Base-by-base conservation (phyloP, 768 basidiomycete genomes). In the Bullera alba region DNA sequence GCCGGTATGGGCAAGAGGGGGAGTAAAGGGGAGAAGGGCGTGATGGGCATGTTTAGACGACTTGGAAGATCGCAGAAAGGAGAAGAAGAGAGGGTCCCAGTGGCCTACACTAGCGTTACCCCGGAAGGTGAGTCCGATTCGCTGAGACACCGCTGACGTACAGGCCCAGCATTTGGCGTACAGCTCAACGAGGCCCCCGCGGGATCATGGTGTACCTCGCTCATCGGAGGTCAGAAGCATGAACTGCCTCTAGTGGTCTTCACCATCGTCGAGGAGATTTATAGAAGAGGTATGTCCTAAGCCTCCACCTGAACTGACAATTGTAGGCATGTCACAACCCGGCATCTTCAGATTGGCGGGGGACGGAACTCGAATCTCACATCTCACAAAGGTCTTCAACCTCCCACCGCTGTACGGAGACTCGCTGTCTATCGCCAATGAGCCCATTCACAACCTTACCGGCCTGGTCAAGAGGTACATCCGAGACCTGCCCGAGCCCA, bases 401-500 rank as follows among this genome's bases (percentile, higher is more conserved):
- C 38, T 57, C 12, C 61, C 63, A 2, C 66, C 66, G 4, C 50
- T 61, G n/a, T 68, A 62, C 46, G 66, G 66, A 25, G 63, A 60
- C 36, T 54, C 51, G 3, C 41, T 60, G 35, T 27, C 53, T 19
- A 46, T 60, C 39, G 27, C 53, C 42, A 35, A 46, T 27, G 60
- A 65, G 46, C 52, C 66, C 14, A 53, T 65, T 29, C 60, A 65
- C 43, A 65, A 65, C 41, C 55, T 68, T n/a, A 61, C 63, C 16
- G 61, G 63, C 10, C 48, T 68, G 16, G 60, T 81, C 22, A 75
- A 77, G 12, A 73, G 75, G 1, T 81, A 77, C 53, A 72, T 81
- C 46, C 74, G 75, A 16, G 73, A 76, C 45, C 71, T 81, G 5
- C 77, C 80, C 1, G 66, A 68, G 42, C 76, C 80, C 0, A 67